Conservation (phyloP, 2,329 filamentous ascomycete species). For the Magnaporthiopsis rhizophila region DNA sequence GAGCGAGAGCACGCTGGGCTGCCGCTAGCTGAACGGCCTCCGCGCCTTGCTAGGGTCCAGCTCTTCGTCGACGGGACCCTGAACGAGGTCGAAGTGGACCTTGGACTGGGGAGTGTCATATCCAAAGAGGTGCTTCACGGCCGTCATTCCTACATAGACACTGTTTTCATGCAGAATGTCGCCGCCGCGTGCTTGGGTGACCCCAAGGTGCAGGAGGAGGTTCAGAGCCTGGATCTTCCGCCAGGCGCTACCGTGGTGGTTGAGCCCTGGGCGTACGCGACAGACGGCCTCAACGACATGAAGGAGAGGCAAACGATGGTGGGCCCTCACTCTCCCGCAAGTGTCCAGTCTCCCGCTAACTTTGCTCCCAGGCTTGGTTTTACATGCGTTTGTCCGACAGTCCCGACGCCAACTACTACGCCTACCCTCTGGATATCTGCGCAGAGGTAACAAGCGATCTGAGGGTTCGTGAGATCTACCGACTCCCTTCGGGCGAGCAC, state of each 20-base stretch:
- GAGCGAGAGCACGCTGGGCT: conserved; percentile 30
- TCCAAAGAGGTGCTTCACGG: conserved; percentile 26
- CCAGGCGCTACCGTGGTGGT: conserved; percentile 34
- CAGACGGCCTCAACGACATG: conserved; percentile 45
- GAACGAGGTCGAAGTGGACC: conserved; percentile 28
- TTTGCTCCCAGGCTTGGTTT: conserved; percentile 22
- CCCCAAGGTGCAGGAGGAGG: conserved; percentile 31
- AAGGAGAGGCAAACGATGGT: conserved; percentile 40
- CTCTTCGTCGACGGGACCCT: conserved; percentile 20
- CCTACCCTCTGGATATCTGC: conserved; percentile 45
- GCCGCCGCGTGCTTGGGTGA: conserved; percentile 39
- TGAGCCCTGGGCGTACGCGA: conserved; percentile 48
- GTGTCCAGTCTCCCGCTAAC: not conserved
- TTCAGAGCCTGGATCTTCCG: conserved; percentile 33
- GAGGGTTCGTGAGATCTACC: conserved; percentile 40
- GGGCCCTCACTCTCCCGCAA: conserved; percentile 5
- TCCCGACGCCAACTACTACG: conserved; percentile 47
- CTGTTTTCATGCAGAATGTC: conserved; percentile 37
- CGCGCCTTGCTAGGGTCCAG: conserved; percentile 32
- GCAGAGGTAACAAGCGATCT: conserved; percentile 42
- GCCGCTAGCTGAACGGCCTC: conserved; percentile 17
- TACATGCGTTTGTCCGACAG: conserved; percentile 32
- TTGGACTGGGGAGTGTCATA: conserved; percentile 18
- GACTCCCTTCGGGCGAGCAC: conserved; percentile 33
- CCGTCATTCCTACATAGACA: conserved; percentile 39